A percentile compares a stretch with the other conserved stretches of the same genome.
Evolutionary conservation across 108 stramenopile species (phyloP).

Genomic region (Nannochloropsis oceanica): DNA sequence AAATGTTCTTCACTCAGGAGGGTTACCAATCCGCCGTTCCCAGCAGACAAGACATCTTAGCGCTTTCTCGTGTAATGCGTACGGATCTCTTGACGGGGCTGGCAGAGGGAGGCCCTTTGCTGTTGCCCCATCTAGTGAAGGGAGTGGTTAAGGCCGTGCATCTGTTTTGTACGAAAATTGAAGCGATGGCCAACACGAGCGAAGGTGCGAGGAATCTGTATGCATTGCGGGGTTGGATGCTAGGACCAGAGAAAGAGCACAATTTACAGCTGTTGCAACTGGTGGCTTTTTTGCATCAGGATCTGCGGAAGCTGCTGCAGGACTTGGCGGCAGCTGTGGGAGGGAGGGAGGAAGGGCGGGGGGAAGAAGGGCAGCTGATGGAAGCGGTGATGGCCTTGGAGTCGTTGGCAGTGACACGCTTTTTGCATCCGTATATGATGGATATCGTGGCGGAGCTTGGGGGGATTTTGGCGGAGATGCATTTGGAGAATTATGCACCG

Average conservation of each 20-base stretch:
- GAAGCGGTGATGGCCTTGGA: slow-evolving; percentile 6
- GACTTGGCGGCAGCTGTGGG: background rate
- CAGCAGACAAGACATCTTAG: slow-evolving; percentile 20
- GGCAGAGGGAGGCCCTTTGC: background rate
- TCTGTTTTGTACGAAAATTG: slow-evolving; percentile 21
- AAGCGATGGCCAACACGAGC: slow-evolving; percentile 14
- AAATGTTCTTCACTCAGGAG: slow-evolving; percentile 23
- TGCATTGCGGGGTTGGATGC: background rate
- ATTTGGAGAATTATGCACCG: background rate
- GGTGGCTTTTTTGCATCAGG: slow-evolving; percentile 17
- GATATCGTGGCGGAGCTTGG: slow-evolving; percentile 3
- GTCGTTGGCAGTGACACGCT: background rate
- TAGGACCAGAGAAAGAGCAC: slow-evolving; percentile 16
- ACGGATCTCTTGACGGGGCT: slow-evolving; percentile 1
- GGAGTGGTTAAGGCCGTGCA: slow-evolving; percentile 18
- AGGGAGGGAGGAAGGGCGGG: background rate
- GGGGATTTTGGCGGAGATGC: slow-evolving; percentile 7
- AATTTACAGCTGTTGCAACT: slow-evolving; percentile 23
- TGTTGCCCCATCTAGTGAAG: slow-evolving; percentile 3
- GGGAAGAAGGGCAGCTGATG: background rate
- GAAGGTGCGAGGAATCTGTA: background rate
- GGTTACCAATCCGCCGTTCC: slow-evolving; percentile 27
- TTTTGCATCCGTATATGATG: slow-evolving; percentile 9
- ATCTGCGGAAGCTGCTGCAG: background rate
- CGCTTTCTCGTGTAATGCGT: slow-evolving; percentile 13